Evolutionary conservation across 1,284 basidiomycete species (phyloP).

Genomic region (Thecaphora thlaspeos): DNA sequence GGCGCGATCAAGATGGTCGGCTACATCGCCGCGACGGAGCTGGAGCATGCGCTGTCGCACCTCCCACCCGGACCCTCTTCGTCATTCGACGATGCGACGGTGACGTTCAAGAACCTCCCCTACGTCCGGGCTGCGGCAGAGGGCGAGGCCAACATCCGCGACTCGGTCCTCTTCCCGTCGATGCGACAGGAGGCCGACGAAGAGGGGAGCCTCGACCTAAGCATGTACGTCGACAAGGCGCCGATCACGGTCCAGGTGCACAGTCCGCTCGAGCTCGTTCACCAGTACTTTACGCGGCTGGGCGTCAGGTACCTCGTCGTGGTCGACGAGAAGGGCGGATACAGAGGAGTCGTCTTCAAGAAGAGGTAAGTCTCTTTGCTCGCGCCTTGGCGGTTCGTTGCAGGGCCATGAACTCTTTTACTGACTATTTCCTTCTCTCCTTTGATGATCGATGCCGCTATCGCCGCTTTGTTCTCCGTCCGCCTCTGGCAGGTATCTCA

Average conservation of each 20-base stretch:
- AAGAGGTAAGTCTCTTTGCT: slow-evolving; percentile 66
- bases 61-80: slow-evolving; percentile 1
- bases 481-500: slow-evolving; percentile 8
- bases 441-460: not conserved
- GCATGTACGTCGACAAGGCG: slow-evolving; percentile 84
- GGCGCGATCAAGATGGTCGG: slow-evolving; percentile 72
- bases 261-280: slow-evolving; percentile 82
- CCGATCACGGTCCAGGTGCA: slow-evolving; percentile 78
- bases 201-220: slow-evolving; percentile 70
- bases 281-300: slow-evolving; percentile 63
- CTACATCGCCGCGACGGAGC: slow-evolving; percentile 85
- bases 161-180: slow-evolving; percentile 25
- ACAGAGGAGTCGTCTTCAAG: slow-evolving; percentile 88
- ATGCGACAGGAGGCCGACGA: not conserved
- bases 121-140: slow-evolving; percentile 20
- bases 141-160: slow-evolving; percentile 15
- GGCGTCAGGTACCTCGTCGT: slow-evolving; percentile 63
- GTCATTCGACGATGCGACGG: too few relatives aligned
- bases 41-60: slow-evolving; percentile 72
- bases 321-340: slow-evolving; percentile 76
- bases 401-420: too few relatives aligned
- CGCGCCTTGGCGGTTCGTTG: too few relatives aligned
- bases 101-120: slow-evolving; percentile 32
- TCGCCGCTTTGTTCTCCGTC: not conserved
- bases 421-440: not conserved